These are phyloP conservation scores for Calonectria fujianensis DNA, from an alignment of 2,329 filamentous ascomycete species.

Conservation along the genomic window DNA sequence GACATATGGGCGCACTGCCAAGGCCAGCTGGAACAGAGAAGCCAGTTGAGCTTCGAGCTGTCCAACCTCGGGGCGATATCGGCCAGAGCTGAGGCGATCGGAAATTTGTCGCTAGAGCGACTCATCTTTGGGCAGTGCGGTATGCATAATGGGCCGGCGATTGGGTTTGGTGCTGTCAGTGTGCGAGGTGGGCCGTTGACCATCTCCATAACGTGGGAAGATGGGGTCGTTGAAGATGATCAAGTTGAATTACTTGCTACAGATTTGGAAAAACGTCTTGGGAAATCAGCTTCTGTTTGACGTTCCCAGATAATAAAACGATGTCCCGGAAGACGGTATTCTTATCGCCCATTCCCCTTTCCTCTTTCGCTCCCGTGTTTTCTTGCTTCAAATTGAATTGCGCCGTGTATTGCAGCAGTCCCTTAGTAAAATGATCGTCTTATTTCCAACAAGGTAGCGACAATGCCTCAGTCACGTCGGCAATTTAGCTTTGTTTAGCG, in stretches of 20 bases:
- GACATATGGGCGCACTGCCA: constrained; percentile 1
- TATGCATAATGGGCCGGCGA: constrained; percentile 35
- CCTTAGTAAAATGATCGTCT: no score
- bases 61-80: constrained; percentile 38
- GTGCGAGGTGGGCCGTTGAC: constrained; percentile 17
- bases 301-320: not conserved
- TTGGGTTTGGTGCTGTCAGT: constrained; percentile 42
- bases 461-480: not conserved
- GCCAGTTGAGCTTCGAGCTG: constrained; percentile 37
- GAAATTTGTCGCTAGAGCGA: constrained; percentile 13
- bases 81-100: rapidly evolving
- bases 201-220: constrained; percentile 39
- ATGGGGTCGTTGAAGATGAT: constrained; percentile 25
- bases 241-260: constrained; percentile 8
- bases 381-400: not conserved
- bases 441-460: no score
- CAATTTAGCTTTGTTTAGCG: not conserved
- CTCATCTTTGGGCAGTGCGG: constrained; percentile 40
- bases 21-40: constrained; percentile 14
- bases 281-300: not conserved
- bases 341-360: not conserved
- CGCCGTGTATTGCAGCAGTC: not conserved
- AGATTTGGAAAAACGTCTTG: constrained; percentile 18
- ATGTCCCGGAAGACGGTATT: not conserved
- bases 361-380: not conserved